Conservation (phyloP, 352 stramenopile genomes). For the Phytophthora tubulina region DNA sequence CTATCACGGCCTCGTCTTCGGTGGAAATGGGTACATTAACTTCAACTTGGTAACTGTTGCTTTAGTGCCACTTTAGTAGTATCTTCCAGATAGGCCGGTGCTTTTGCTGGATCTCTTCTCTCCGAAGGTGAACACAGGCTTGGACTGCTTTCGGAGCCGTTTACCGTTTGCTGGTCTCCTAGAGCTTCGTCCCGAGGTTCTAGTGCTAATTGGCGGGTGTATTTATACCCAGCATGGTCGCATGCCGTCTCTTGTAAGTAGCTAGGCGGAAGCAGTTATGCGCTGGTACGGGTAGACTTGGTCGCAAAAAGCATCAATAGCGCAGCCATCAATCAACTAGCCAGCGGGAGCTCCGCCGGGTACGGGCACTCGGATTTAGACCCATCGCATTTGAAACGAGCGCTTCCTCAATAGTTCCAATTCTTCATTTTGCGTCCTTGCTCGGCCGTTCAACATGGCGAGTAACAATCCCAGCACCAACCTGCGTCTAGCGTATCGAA, state of each 20-base stretch:
- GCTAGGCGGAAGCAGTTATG: conserved; percentile 27
- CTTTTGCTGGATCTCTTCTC: conserved; percentile 19
- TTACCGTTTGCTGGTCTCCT: conserved; percentile 14
- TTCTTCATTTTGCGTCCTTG: conserved; percentile 39
- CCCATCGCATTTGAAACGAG: conserved; percentile 42
- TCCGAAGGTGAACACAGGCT: conserved; percentile 18
- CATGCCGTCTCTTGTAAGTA: conserved; percentile 11
- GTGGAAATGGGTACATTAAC: conserved; percentile 39
- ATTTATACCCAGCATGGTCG: conserved; percentile 30
- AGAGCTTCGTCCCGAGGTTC: conserved; percentile 15
- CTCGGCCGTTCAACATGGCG: conserved; percentile 38
- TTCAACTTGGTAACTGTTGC: conserved; percentile 37
- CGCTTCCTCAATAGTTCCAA: conserved; percentile 1
- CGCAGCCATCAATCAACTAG: conserved; percentile 31
- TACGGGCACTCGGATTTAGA: conserved; percentile 12
- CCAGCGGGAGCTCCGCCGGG: neutral
- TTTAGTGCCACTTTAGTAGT: neutral
- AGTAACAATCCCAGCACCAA: conserved; percentile 38
- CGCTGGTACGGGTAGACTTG: conserved; percentile 31
- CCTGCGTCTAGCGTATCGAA: conserved; percentile 8
- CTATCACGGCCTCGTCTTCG: neutral
- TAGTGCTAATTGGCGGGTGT: conserved; percentile 9
- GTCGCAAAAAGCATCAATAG: conserved; percentile 15
- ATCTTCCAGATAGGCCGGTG: conserved; percentile 3
- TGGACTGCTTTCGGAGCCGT: conserved; percentile 9